Evolutionary conservation across 2,329 filamentous ascomycete genomes (phyloP).

Genomic region (Metarhizium robertsii): DNA sequence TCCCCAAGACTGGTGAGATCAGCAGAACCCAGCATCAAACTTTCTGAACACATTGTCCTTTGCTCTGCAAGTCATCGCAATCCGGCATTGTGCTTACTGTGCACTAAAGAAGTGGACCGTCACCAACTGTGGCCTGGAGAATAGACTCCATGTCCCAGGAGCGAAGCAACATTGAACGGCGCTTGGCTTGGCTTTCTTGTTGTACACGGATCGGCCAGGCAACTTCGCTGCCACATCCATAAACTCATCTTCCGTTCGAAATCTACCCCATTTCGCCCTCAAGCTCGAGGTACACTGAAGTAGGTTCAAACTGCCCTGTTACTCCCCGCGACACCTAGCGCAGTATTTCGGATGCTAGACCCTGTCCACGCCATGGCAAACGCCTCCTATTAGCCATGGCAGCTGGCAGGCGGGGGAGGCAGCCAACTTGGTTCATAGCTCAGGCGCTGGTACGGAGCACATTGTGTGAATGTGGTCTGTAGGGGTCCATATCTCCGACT

Average conservation of each 20-base stretch:
- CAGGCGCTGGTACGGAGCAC: neutral
- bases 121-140: no score
- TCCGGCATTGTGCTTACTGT: neutral
- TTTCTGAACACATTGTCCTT: neutral
- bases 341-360: neutral
- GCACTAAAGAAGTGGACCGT: no score
- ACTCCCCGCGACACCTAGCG: neutral
- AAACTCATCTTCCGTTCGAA: neutral
- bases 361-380: neutral
- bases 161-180: no score
- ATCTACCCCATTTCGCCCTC: neutral
- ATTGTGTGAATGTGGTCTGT: neutral
- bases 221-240: no score
- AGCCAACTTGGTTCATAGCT: conserved; percentile 5
- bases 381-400: conserved; percentile 1
- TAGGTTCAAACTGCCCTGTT: neutral
- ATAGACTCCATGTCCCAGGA: no score
- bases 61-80: neutral
- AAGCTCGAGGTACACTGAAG: neutral
- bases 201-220: no score
- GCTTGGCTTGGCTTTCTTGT: no score
- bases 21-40: neutral
- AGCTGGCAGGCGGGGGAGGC: neutral
- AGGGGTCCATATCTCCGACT: conserved; percentile 4
- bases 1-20: neutral